Percentiles rank a stretch among this genome's conserved stretches.
Conservation (phyloP, 176 grass and related monocot species). For the Aegilops speltoides region DNA sequence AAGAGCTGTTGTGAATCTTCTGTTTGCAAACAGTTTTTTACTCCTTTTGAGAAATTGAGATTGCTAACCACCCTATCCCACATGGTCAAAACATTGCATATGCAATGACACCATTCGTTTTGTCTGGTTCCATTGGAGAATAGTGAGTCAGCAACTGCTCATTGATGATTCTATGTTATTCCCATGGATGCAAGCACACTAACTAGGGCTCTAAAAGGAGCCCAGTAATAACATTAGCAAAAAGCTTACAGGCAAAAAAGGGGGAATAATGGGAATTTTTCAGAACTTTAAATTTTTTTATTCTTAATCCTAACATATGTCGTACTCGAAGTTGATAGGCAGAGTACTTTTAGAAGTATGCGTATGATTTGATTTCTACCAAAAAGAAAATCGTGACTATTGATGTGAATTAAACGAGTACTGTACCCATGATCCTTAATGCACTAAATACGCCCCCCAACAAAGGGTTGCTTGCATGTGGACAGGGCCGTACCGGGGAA, state of each 20-base stretch:
- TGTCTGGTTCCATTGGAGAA: constrained; percentile 16
- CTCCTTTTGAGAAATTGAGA: not conserved
- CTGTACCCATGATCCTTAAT: not conserved
- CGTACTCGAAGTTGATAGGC: not conserved
- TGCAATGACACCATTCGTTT: constrained; percentile 11
- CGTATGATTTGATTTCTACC: not conserved
- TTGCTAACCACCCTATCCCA: not conserved
- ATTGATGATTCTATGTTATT: not conserved
- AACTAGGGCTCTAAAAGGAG: not conserved
- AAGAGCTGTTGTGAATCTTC: constrained; percentile 7
- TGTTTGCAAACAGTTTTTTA: not conserved
- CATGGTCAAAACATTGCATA: constrained; percentile 23
- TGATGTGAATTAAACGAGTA: not conserved
- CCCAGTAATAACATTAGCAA: not conserved
- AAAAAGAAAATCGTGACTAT: not conserved
- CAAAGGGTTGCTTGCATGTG: not conserved
- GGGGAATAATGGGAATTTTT: no score
- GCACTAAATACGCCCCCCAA: not conserved
- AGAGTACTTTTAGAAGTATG: not conserved
- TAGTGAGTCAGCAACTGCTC: not conserved
- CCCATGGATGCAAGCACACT: not conserved
- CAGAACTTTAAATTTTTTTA: not conserved
- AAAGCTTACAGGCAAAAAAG: not conserved
- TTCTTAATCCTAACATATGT: not conserved
- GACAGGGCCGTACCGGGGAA: no score